These are phyloP conservation scores for Rhododendron vialii DNA, from an alignment of 148 eudicot genomes.

Conservation along the genomic window DNA sequence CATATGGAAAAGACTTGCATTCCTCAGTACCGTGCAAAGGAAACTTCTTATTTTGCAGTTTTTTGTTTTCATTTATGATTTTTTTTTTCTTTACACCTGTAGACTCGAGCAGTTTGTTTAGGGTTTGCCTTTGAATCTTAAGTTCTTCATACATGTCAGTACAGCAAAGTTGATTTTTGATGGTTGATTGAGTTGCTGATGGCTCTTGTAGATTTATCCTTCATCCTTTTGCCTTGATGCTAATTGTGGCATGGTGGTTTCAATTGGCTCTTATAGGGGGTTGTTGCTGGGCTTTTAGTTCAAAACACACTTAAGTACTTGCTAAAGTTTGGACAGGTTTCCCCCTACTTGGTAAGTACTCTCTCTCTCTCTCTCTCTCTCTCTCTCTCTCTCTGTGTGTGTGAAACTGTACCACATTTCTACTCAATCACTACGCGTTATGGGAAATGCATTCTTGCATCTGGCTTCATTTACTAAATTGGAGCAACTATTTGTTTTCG, in stretches of 20 bases:
- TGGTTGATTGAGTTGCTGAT: not conserved
- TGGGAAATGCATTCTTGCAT: not conserved
- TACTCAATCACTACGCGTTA: not conserved
- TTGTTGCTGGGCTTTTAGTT: slow-evolving; percentile 95
- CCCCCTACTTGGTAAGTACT: slow-evolving; percentile 72
- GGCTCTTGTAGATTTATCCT: not conserved
- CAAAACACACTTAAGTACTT: slow-evolving; percentile 91
- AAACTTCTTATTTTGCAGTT: not conserved
- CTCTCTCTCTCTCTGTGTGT: not conserved
- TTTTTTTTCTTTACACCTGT: not conserved
- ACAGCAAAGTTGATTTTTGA: not conserved
- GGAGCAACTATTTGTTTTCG: not conserved
- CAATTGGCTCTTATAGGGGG: slow-evolving; percentile 50
- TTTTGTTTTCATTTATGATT: not conserved
- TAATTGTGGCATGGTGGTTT: slow-evolving; percentile 10
- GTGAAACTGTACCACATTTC: not conserved
- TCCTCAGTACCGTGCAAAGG: not conserved
- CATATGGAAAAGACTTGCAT: not conserved
- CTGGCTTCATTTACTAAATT: not conserved
- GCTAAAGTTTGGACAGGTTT: slow-evolving; percentile 76
- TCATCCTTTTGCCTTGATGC: not conserved
- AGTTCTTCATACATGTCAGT: not conserved
- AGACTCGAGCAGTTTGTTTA: not conserved
- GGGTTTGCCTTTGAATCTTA: not conserved
- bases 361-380: not conserved